phyloP scores from a whole-genome alignment of 2,329 filamentous ascomycete species.

The Ascochyta clinopodiicola region DNA sequence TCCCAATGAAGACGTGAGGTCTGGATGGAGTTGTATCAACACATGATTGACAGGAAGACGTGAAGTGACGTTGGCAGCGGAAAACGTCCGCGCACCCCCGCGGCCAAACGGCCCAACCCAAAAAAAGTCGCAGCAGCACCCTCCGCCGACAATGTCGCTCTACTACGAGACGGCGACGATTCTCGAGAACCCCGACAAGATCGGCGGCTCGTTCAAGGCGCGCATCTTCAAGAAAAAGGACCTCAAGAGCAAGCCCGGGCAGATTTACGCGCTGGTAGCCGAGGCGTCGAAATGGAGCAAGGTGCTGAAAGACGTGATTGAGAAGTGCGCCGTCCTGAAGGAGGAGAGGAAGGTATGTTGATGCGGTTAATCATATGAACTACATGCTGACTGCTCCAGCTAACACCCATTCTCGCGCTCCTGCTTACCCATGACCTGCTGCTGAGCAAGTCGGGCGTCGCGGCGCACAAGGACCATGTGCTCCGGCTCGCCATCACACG shows the following conservation, averaged over 20 bases:
- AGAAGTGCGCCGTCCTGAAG: conserved; percentile 76
- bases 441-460: conserved; percentile 80
- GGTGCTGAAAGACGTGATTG: conserved; percentile 87
- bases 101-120: not conserved
- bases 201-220: conserved; percentile 85
- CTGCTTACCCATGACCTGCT: conserved; percentile 87
- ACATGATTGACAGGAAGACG: too few species aligned
- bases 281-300: conserved; percentile 91
- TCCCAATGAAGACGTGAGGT: too few species aligned
- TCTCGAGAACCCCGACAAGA: conserved; percentile 67
- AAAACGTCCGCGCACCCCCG: conserved; percentile 6
- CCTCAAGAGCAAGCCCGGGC: conserved; percentile 77
- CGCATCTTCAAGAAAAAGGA: conserved; percentile 77
- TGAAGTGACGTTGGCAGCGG: not conserved
- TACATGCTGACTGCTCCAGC: conserved; percentile 55
- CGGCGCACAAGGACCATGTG: conserved; percentile 79
- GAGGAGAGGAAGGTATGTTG: conserved; percentile 80
- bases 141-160: conserved; percentile 73
- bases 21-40: too few species aligned
- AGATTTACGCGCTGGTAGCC: conserved; percentile 84
- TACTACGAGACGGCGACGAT: conserved; percentile 90
- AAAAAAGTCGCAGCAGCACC: conserved; percentile 7
- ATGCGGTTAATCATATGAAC: not conserved
- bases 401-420: conserved; percentile 79
- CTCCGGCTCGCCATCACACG: conserved; percentile 76